Evolutionary conservation across 1,139 yeast species (phyloP).

Genomic region (Debaryomyces sp.): DNA sequence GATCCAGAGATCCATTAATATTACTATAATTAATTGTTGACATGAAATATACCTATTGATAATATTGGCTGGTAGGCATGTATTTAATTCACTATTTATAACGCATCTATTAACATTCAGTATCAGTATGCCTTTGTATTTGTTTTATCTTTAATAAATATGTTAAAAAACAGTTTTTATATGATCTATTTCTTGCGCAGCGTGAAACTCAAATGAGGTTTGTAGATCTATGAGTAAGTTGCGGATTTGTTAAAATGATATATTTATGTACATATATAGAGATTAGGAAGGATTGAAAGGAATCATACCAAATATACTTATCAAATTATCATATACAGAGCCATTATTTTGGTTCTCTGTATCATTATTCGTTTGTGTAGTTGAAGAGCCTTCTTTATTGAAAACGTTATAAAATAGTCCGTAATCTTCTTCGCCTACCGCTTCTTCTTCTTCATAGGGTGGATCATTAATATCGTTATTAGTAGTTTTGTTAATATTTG

Average conservation of each 20-base stretch:
- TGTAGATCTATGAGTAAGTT: background rate
- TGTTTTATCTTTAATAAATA: background rate
- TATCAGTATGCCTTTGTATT: background rate
- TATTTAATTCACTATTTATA: background rate
- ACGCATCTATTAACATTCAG: background rate
- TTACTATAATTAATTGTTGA: background rate
- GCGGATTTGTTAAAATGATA: background rate
- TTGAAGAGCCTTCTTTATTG: constrained; percentile 36
- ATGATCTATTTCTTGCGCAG: background rate
- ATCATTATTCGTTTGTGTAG: constrained; percentile 24
- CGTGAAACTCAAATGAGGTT: background rate
- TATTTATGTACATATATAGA: background rate
- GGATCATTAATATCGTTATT: constrained; percentile 15
- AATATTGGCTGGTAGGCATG: background rate
- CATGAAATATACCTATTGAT: background rate
- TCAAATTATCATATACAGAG: constrained; percentile 21
- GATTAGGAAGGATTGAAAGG: constrained; percentile 40
- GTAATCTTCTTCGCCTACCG: constrained; percentile 29
- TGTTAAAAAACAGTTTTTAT: background rate
- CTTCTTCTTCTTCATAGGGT: constrained; percentile 30
- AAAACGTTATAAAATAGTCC: constrained; percentile 42
- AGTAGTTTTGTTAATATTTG: constrained; percentile 9
- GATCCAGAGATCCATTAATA: constrained; percentile 2
- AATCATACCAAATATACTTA: constrained; percentile 33
- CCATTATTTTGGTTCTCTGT: constrained; percentile 14